Evolutionary conservation across 331 rosid genomes (phyloP).

Genomic region (Malus hybrid): DNA sequence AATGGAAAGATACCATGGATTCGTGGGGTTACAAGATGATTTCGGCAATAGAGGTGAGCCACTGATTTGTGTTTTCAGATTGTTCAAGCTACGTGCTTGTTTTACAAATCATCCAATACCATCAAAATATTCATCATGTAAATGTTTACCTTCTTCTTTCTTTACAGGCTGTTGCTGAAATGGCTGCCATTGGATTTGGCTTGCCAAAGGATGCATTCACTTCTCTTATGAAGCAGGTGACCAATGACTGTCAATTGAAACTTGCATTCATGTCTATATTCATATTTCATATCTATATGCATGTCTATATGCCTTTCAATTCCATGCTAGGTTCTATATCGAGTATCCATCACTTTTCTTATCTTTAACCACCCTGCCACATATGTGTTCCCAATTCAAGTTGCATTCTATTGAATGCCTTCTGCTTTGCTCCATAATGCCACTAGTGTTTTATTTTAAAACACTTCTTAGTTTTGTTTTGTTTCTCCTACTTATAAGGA

Average conservation of each 20-base stretch:
- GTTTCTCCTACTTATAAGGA: neutral
- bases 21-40: constrained; percentile 91
- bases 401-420: neutral
- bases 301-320: neutral
- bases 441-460: too few species aligned
- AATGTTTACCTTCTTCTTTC: neutral
- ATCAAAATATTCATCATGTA: neutral
- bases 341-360: neutral
- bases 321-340: neutral
- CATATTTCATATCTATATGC: neutral
- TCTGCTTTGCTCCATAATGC: neutral
- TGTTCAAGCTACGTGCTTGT: neutral
- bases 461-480: neutral
- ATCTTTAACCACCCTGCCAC: neutral
- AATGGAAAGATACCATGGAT: constrained; percentile 93
- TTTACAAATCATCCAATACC: constrained; percentile 1
- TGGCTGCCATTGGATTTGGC: constrained; percentile 96
- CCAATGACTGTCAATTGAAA: neutral
- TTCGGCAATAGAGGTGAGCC: constrained; percentile 63
- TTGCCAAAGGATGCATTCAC: constrained; percentile 90
- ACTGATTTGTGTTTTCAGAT: neutral
- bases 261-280: neutral
- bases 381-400: neutral
- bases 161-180: constrained; percentile 83
- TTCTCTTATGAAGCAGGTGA: constrained; percentile 84